Percentiles rank a stretch among this genome's conserved stretches.
Evolutionary conservation across 441 rosid species (phyloP).

Genomic region (Oxalis stricta): DNA sequence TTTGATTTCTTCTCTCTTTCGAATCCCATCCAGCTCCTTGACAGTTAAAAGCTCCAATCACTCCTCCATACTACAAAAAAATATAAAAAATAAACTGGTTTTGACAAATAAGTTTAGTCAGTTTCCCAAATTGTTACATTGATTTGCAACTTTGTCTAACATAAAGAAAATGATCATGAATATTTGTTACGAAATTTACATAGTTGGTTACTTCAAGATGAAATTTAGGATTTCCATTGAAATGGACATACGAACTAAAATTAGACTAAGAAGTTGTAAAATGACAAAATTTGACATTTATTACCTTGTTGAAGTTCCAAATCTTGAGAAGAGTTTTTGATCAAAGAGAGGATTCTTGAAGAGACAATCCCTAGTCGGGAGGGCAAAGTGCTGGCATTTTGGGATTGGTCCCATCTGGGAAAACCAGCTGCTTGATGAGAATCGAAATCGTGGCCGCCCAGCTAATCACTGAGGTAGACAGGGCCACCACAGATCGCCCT

Average conservation of each 20-base stretch:
- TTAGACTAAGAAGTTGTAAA: no score
- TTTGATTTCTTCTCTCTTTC: slow-evolving; percentile 28
- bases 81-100: no score
- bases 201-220: no score
- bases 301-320: slow-evolving; percentile 77
- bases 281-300: neutral
- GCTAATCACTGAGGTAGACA: slow-evolving; percentile 51
- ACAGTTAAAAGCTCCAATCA: slow-evolving; percentile 76
- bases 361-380: slow-evolving; percentile 65
- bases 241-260: no score
- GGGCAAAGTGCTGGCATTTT: slow-evolving; percentile 50
- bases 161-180: no score
- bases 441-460: slow-evolving; percentile 51
- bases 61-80: slow-evolving; percentile 47
- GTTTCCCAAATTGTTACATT: no score
- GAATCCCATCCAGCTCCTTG: slow-evolving; percentile 83
- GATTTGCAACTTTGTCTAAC: no score
- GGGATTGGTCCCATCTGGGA: slow-evolving; percentile 66
- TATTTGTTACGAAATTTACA: no score
- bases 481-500: slow-evolving; percentile 86
- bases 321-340: slow-evolving; percentile 51
- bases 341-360: slow-evolving; percentile 64
- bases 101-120: no score
- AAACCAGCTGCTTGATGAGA: slow-evolving; percentile 46
- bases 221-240: no score